A percentile compares a stretch with the other conserved stretches of the same genome.
Conservation (phyloP, 257 asterid species). For the Solanum infundibuliforme region DNA sequence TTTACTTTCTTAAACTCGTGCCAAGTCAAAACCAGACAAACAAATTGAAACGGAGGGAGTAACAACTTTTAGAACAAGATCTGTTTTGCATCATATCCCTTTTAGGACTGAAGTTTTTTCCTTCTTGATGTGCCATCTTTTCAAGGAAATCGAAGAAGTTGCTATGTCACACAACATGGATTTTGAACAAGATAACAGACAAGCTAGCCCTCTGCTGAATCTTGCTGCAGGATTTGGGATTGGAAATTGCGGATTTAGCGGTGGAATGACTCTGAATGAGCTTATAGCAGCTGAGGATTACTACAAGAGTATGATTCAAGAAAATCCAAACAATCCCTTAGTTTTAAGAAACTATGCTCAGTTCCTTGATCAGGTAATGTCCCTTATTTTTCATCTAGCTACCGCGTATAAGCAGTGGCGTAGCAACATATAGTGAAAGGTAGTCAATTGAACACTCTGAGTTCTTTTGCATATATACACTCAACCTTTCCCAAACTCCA, state of each 20-base stretch:
- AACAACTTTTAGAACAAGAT: not conserved
- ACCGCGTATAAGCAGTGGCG: not conserved
- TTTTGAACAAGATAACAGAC: constrained; percentile 29
- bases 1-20: not conserved
- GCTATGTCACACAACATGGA: constrained; percentile 1
- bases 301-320: constrained; percentile 47
- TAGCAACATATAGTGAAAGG: not conserved
- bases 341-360: constrained; percentile 43
- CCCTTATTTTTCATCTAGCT: not conserved
- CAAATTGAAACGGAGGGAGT: not conserved
- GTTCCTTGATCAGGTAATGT: constrained; percentile 45
- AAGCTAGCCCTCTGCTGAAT: constrained; percentile 53
- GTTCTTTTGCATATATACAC: not conserved
- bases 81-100: not conserved
- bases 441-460: not conserved
- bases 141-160: constrained; percentile 10
- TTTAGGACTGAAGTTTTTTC: not conserved
- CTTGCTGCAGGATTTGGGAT: constrained; percentile 70
- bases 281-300: constrained; percentile 27
- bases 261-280: not conserved
- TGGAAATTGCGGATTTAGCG: constrained; percentile 12
- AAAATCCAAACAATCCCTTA: constrained; percentile 45
- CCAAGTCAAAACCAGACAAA: not conserved
- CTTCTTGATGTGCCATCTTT: constrained; percentile 16
- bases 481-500: too few relatives aligned